Evolutionary conservation across 768 basidiomycete genomes (phyloP), one percentile per base, ranked within the genome.

Genomic region (Fistulinella prunicolor): DNA sequence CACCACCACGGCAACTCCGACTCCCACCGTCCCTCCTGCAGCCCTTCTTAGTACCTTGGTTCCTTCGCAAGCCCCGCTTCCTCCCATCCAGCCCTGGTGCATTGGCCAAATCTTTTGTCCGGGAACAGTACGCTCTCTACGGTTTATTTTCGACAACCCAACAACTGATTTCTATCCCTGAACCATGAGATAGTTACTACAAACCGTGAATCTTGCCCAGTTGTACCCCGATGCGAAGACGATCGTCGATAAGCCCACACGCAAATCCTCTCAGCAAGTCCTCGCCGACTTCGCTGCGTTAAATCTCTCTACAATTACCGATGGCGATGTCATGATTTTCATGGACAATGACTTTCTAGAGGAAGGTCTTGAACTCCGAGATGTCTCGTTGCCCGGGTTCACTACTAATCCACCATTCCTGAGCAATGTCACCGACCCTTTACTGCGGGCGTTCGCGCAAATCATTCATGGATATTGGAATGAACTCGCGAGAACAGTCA

Each of bases 401-500:
- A 80, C 73, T 34, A 38, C 72, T 0, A 72, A 65, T 22, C 91
- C 94, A 0, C 62, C 79, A 0, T 88, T 91, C 68, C 66, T 95
- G 50, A 70, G 74, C 28, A 85, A 86, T 46, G 77, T 96, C 44
- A 71, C 79, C 2, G 81, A 91, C 54, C 75, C 85, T 1, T 60
- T 93, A 36, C 71, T 89, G 29, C 77, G 75, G 50, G 86, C 81
- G 4, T 97, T 84, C 68, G 68, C 88, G 16, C 74, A 83, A 51
- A 81, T 79, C n/a, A 94, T 96, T 4, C 81, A 95, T 58, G 77
- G 81, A 0, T 94, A 83, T 67, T 97, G 94, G 94, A 75, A 79
- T 0, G 78, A 85, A 45, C 78, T 97, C 7, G 84, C 87, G 47
- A 72, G 90, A 28, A 74, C 73, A 2, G 94, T 92, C 5, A 92